Base-by-base conservation (phyloP, 2,329 filamentous ascomycete species). In the Amesomyces nigricolor region DNA sequence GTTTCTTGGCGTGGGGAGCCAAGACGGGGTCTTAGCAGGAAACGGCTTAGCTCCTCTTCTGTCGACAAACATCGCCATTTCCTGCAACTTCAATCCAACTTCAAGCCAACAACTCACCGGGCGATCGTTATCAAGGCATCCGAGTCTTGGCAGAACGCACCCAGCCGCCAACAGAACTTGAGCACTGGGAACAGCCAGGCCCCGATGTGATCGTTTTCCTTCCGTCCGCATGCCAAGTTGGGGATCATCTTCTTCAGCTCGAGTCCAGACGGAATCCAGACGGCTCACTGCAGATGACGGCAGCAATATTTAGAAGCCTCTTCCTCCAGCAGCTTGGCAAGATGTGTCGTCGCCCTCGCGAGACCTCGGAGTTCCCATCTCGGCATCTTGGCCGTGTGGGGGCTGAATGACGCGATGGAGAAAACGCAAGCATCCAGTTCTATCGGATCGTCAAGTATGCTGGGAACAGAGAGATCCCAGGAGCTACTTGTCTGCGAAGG, bases 1-100 rank as follows among this genome's bases (percentile, higher is more conserved):
- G 52, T 19, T 35, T 35, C 11, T 35, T 35, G 9, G 26, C 16
- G 43, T 37, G 26, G 30, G 16, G 8, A 38, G 53, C 57, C 57
- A 56, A 58, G 57, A 46, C 57, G 57, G 56, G 16, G 49, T 11
- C 50, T 47, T 51, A 38, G 26, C 46, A 5, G 9, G 8, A 56
- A 53, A 40, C 17, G 26, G 47, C 4, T 16, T 53, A 54, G 53
- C 46, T 14, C n/a, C 13, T 11, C n/a, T 30, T 16, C 17, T 47
- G 19, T 26, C 22, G 22, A 26, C 22, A 26, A 26, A 26, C 22
- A 26, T 16, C 32, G 9, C 47, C 35, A 13, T 35, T 26, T 9
- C n/a, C 8, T 39, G 26, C 16, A n/a, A 37, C 17, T 39, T 37
- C 19, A 40, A 29, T 14, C 37, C 51, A 44, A 47, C 38, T 19